These are phyloP conservation scores for Medicago lupulina DNA, from an alignment of 306 rosid species.

Conservation along the genomic window DNA sequence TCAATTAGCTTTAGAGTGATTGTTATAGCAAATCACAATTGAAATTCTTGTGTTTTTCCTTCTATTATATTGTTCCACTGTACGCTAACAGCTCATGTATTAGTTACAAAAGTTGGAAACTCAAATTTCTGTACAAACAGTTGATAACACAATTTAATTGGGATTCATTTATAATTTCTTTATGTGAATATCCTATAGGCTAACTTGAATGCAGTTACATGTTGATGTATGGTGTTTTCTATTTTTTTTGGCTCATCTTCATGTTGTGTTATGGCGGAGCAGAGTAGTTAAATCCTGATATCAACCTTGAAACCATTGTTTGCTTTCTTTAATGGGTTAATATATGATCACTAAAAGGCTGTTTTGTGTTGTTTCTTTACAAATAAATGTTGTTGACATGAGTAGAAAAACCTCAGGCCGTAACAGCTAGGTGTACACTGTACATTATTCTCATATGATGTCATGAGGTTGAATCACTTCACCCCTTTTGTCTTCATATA, in stretches of 20 bases:
- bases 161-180: slow-evolving; percentile 37
- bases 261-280: slow-evolving; percentile 12
- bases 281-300: slow-evolving; percentile 27
- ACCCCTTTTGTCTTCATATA: background rate
- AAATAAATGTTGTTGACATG: background rate
- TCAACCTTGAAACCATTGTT: slow-evolving; percentile 17
- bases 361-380: background rate
- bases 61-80: slow-evolving; percentile 32
- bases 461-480: background rate
- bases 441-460: slow-evolving; percentile 4
- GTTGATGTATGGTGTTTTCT: slow-evolving; percentile 13
- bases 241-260: slow-evolving; percentile 18
- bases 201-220: slow-evolving; percentile 29
- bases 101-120: slow-evolving; percentile 43
- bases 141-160: slow-evolving; percentile 39
- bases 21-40: slow-evolving; percentile 52
- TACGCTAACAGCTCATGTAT: slow-evolving; percentile 59
- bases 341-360: slow-evolving; percentile 14
- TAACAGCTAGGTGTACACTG: slow-evolving; percentile 11
- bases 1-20: slow-evolving; percentile 50
- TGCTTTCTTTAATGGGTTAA: slow-evolving; percentile 21
- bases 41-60: slow-evolving; percentile 37
- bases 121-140: slow-evolving; percentile 47
- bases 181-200: slow-evolving; percentile 19
- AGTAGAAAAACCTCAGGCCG: background rate